Evolutionary conservation across 768 basidiomycete species (phyloP).

Genomic region (Lactarius tabidus): DNA sequence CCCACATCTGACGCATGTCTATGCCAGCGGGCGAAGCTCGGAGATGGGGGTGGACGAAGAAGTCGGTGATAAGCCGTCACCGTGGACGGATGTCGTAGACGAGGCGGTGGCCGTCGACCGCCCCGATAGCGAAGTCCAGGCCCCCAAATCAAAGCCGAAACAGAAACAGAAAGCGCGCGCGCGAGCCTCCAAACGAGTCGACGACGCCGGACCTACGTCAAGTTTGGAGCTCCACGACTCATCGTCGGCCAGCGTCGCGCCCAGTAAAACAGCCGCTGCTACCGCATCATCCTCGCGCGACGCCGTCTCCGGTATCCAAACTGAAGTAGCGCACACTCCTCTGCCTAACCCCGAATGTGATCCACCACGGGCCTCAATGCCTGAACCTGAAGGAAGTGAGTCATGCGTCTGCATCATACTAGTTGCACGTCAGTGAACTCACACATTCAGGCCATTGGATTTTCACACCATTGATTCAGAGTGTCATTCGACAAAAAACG

Average conservation of each 20-base stretch:
- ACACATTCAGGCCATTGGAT: too few relatives aligned
- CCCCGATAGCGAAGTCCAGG: constrained; percentile 18
- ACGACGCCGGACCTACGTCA: constrained; percentile 9
- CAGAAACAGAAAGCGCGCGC: constrained; percentile 1
- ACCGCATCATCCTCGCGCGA: not conserved
- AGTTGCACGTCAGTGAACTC: too few relatives aligned
- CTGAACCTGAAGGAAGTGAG: too few relatives aligned
- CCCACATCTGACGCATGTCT: constrained; percentile 12
- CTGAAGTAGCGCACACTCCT: too few relatives aligned
- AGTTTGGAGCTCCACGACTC: not conserved
- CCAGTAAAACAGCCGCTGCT: not conserved
- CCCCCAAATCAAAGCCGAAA: constrained; percentile 4
- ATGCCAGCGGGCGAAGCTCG: constrained; percentile 1
- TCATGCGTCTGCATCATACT: too few relatives aligned
- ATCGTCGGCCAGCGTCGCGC: not conserved
- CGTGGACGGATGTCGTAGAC: constrained; percentile 22
- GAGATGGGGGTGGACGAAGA: constrained; percentile 1
- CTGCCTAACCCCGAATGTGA: too few relatives aligned
- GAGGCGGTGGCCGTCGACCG: constrained; percentile 23
- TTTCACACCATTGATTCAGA: too few relatives aligned
- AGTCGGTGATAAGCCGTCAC: not conserved
- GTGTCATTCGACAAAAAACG: too few relatives aligned
- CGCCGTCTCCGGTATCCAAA: too few relatives aligned
- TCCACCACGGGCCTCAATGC: too few relatives aligned
- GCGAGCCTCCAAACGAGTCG: not conserved